phyloP scores from a whole-genome alignment of 805 yeast species.

The Ogataea haglerorum region DNA sequence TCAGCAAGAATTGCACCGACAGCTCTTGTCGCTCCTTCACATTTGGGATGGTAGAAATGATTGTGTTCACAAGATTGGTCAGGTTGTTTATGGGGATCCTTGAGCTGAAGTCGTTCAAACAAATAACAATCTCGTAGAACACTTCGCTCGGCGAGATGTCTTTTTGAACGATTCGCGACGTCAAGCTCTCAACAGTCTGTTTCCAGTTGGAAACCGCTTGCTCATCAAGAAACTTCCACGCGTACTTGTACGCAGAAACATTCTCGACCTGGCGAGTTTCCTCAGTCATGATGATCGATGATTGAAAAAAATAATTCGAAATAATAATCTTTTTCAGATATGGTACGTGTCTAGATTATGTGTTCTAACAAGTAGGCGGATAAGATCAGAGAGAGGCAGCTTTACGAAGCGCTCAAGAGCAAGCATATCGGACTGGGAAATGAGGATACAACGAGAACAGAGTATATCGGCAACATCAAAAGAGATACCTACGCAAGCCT shows the following conservation, averaged over 20 bases:
- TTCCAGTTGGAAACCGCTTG: conserved; percentile 14
- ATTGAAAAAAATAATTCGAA: background rate
- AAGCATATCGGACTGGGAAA: conserved; percentile 76
- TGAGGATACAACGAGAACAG: conserved; percentile 63
- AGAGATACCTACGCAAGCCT: conserved; percentile 64
- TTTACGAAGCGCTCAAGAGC: conserved; percentile 51
- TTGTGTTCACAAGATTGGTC: conserved; percentile 19
- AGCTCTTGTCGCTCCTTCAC: conserved; percentile 22
- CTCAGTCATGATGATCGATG: conserved; percentile 4
- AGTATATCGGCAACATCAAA: conserved; percentile 65
- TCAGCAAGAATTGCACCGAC: conserved; percentile 24
- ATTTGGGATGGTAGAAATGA: conserved; percentile 18
- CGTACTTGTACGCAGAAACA: conserved; percentile 4
- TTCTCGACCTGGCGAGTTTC: conserved; percentile 3
- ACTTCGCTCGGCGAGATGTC: conserved; percentile 15
- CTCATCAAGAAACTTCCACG: conserved; percentile 19
- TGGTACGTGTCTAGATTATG: conserved; percentile 4
- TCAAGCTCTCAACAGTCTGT: conserved; percentile 8
- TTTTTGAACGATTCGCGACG: conserved; percentile 10
- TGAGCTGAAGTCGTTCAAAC: conserved; percentile 22
- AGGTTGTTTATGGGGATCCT: conserved; percentile 20
- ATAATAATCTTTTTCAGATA: background rate
- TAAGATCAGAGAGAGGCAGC: conserved; percentile 56
- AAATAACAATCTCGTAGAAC: conserved; percentile 28
- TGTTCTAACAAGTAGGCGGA: conserved; percentile 47